These are phyloP conservation scores for Penicillium sp. DNA, from an alignment of 2,329 filamentous ascomycete genomes.

Conservation along the genomic window DNA sequence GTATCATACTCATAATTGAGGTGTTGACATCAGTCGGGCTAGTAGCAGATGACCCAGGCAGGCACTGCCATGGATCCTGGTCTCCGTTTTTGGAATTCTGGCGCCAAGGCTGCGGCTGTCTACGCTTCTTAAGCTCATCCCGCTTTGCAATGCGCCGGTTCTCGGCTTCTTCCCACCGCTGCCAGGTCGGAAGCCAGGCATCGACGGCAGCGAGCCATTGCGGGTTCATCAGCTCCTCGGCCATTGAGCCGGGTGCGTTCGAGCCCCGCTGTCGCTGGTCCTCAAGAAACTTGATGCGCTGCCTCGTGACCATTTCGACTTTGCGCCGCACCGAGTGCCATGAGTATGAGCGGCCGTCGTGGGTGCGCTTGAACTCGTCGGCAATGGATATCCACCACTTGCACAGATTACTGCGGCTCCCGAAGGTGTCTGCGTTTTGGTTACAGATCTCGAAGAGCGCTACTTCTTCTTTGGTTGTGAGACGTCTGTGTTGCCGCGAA, in stretches of 20 bases:
- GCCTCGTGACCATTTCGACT: conserved; percentile 42
- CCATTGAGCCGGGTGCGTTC: conserved; percentile 1
- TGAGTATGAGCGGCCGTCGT: conserved; percentile 40
- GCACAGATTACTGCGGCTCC: conserved; percentile 42
- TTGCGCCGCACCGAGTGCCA: conserved; percentile 46
- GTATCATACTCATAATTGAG: conserved; percentile 1
- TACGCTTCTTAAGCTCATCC: conserved; percentile 28
- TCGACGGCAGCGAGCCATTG: conserved; percentile 40
- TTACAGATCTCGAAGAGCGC: conserved; percentile 43
- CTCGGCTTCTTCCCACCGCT: conserved; percentile 40
- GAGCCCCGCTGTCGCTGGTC: conserved; percentile 25
- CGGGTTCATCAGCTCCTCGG: conserved; percentile 36
- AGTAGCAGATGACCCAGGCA: background rate
- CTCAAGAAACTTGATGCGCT: conserved; percentile 40
- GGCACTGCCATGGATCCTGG: background rate
- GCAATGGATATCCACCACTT: conserved; percentile 44
- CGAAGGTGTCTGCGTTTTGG: conserved; percentile 36
- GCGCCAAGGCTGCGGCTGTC: conserved; percentile 16
- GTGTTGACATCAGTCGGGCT: background rate
- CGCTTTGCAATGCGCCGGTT: conserved; percentile 37
- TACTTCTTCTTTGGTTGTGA: conserved; percentile 43
- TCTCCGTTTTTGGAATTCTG: conserved; percentile 23
- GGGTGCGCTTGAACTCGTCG: conserved; percentile 36
- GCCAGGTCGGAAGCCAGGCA: conserved; percentile 44
- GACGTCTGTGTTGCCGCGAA: conserved; percentile 35